Base-by-base conservation (phyloP, 768 basidiomycete genomes). In the Kwoniella europaea region DNA sequence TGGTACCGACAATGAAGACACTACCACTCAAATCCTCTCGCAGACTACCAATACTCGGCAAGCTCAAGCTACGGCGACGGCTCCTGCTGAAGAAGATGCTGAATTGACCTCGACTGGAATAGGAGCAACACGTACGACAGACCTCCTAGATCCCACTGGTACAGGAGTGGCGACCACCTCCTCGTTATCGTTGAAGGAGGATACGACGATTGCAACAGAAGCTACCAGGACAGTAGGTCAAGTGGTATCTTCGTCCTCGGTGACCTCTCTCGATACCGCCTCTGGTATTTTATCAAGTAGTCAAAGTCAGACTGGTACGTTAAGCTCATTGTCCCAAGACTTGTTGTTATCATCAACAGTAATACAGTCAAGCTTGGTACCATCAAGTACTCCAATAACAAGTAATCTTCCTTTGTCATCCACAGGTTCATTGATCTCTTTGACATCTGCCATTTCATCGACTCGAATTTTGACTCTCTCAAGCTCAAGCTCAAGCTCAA, bases 201-300 rank as follows among this genome's bases (percentile, higher is more conserved):
- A 41, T 22, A 27, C 57, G 12, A 29, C 57, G 29, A 59, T 1
- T 22, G n/a, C 29, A 16, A 59, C 22, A 16, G 57, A 41, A 29
- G 24, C 57, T 29, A 59, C 57, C 24, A 59, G 57, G 2, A 42
- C 57, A 59, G 57, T 59, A 27, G 57, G 57, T 59, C 57, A 59
- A 35, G 35, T 9, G 10, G 46, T 4, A 13, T 50, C 46, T 1
- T 50, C 46, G 1, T 15, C 46, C 46, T 13, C 46, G 12, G 18
- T 15, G 4, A 15, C 46, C 0, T 50, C 46, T 10, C 10, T 50
- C 18, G 12, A 6, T 10, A 50, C 18, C 46, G 2, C 46, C 46
- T 50, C 46, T 50, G 46, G 13, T 18, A 15, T 50, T 10, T 13
- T 50, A 15, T 18, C 54, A 20, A 24, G 20, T 12, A 55, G 10